Evolutionary conservation across 345 rosid species (phyloP).

Genomic region (Gossypium arboreum): DNA sequence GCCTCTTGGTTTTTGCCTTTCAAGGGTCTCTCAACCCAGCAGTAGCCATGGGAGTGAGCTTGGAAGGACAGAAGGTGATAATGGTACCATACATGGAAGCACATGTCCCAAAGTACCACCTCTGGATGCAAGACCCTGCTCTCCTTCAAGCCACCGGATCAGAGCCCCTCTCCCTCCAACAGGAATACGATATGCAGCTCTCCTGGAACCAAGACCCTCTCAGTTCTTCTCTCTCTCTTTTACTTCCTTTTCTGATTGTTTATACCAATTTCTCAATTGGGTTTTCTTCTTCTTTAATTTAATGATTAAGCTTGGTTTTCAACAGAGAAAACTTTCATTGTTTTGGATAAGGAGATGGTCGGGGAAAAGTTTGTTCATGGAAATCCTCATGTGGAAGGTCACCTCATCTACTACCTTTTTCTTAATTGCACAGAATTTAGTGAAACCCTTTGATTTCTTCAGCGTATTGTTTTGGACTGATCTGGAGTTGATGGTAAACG

Average conservation of each 20-base stretch:
- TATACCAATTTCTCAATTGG: neutral
- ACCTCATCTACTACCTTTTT: slow-evolving; percentile 1
- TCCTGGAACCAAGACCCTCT: slow-evolving; percentile 90
- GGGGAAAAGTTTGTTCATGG: slow-evolving; percentile 55
- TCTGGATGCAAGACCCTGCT: slow-evolving; percentile 84
- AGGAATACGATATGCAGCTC: slow-evolving; percentile 78
- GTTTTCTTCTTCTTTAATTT: slow-evolving; percentile 8
- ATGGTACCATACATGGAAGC: slow-evolving; percentile 77
- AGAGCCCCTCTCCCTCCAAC: slow-evolving; percentile 76
- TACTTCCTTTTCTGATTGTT: neutral
- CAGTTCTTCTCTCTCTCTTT: slow-evolving; percentile 35
- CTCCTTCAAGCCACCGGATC: slow-evolving; percentile 88
- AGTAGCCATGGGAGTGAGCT: slow-evolving; percentile 46
- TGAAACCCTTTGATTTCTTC: neutral
- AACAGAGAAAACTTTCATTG: slow-evolving; percentile 87
- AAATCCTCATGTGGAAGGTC: slow-evolving; percentile 71
- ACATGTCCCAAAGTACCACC: slow-evolving; percentile 79
- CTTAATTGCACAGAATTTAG: neutral
- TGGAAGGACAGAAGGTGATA: slow-evolving; percentile 72
- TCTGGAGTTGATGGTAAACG: neutral
- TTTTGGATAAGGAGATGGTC: slow-evolving; percentile 65
- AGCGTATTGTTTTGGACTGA: neutral
- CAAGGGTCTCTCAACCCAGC: neutral
- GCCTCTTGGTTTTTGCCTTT: too few species aligned
- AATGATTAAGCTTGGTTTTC: slow-evolving; percentile 15